phyloP scores from a whole-genome alignment of 1,284 basidiomycete genomes.

The Amylostereum areolatum region DNA sequence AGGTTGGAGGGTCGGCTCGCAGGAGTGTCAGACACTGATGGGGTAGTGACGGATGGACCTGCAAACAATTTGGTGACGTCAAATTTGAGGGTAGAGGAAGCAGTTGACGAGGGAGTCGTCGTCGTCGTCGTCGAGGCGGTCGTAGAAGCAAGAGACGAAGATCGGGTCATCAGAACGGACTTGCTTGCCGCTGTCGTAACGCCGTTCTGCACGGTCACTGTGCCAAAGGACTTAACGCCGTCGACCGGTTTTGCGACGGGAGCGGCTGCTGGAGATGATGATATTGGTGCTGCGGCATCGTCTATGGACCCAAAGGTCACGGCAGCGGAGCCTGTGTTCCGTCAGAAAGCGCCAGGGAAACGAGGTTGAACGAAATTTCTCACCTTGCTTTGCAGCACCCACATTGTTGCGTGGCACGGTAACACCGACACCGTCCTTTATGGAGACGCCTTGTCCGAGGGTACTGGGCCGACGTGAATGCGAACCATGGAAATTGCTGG shows the following conservation, averaged over 20 bases:
- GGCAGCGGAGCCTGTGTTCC: too few species aligned
- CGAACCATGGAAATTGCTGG: conserved; percentile 26
- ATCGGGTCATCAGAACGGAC: conserved; percentile 21
- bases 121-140: conserved; percentile 30
- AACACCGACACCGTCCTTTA: conserved; percentile 76
- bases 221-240: conserved; percentile 74
- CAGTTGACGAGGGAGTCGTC: conserved; percentile 23
- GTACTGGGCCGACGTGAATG: conserved; percentile 69
- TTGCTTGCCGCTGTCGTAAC: conserved; percentile 11
- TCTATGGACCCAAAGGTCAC: conserved; percentile 85
- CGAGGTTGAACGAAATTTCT: conserved; percentile 18
- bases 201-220: conserved; percentile 36
- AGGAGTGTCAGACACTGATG: conserved; percentile 30
- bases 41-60: conserved; percentile 35
- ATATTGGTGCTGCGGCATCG: conserved; percentile 59
- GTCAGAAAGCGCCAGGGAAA: too few species aligned
- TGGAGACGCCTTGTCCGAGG: conserved; percentile 59
- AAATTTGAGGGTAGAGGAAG: conserved; percentile 29
- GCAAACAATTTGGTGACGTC: conserved; percentile 70
- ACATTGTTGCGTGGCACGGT: conserved; percentile 51
- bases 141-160: conserved; percentile 24
- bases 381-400: conserved; percentile 60
- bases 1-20: conserved; percentile 24
- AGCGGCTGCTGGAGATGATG: conserved; percentile 60
- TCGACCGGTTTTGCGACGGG: conserved; percentile 58